These are phyloP conservation scores for Tulasnella sp. DNA, from an alignment of 768 basidiomycete genomes.

Conservation along the genomic window DNA sequence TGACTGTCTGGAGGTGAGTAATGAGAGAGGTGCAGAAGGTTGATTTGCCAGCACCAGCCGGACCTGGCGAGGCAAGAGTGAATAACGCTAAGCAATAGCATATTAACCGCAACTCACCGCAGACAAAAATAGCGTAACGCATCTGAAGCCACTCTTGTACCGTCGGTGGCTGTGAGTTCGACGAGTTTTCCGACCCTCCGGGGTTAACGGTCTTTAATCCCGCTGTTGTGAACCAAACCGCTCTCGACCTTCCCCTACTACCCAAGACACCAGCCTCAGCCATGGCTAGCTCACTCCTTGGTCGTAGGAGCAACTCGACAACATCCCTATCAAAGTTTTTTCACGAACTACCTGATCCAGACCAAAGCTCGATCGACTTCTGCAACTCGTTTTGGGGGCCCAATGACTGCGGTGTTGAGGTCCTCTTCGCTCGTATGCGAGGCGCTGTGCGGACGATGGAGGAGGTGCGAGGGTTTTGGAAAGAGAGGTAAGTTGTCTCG, in stretches of 20 bases:
- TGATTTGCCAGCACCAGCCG: constrained; percentile 96
- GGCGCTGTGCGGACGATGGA: constrained; percentile 81
- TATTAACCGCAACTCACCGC: constrained; percentile 6
- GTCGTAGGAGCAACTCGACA: constrained; percentile 71
- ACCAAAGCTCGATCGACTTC: constrained; percentile 61
- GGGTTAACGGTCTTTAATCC: background rate
- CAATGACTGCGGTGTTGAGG: constrained; percentile 81
- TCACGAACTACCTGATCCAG: constrained; percentile 24
- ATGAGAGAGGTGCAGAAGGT: constrained; percentile 85
- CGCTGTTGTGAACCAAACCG: background rate
- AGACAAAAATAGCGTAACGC: constrained; percentile 80
- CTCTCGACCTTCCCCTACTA: background rate
- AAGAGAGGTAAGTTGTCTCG: constrained; percentile 63
- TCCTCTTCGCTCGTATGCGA: constrained; percentile 81
- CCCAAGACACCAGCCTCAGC: background rate
- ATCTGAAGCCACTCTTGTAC: constrained; percentile 35
- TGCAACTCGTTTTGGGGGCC: constrained; percentile 97
- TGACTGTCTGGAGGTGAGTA: constrained; percentile 77
- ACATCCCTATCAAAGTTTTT: constrained; percentile 41
- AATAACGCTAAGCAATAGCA: background rate
- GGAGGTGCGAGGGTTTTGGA: constrained; percentile 82
- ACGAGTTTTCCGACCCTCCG: background rate
- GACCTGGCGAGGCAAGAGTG: constrained; percentile 52
- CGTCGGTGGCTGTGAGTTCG: background rate
- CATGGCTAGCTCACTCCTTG: constrained; percentile 43